Conservation (phyloP, 2,329 filamentous ascomycete species). For the Alternaria novae-zelandiae region DNA sequence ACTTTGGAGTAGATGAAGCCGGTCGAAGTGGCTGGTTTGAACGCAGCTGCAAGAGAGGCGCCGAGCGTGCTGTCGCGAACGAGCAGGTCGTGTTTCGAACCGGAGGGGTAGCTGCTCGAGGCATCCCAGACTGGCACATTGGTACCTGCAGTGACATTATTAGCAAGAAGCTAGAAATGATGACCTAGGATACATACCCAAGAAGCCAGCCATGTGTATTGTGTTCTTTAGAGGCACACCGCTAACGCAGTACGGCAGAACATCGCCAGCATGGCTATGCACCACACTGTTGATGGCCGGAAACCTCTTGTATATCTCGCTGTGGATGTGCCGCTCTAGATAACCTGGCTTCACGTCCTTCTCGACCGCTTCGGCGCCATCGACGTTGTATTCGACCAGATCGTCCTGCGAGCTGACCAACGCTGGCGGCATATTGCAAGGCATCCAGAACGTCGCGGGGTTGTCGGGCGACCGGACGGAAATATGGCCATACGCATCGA, state of each 20-base stretch:
- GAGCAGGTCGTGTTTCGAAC: constrained; percentile 46
- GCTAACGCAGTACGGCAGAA: constrained; percentile 53
- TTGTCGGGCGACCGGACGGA: constrained; percentile 60
- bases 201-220: constrained; percentile 53
- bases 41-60: constrained; percentile 44
- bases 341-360: constrained; percentile 45
- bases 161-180: neutral
- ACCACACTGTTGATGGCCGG: constrained; percentile 53
- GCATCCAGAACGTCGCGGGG: constrained; percentile 55
- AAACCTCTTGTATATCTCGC: constrained; percentile 55
- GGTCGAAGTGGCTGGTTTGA: constrained; percentile 47
- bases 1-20: constrained; percentile 49
- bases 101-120: constrained; percentile 33
- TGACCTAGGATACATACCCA: constrained; percentile 37
- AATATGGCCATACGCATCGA: constrained; percentile 64
- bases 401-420: constrained; percentile 51
- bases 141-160: constrained; percentile 26
- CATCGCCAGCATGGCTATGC: constrained; percentile 51
- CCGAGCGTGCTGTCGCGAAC: constrained; percentile 41
- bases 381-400: constrained; percentile 54
- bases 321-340: constrained; percentile 55
- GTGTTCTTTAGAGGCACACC: constrained; percentile 48
- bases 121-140: constrained; percentile 47
- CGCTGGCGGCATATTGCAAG: constrained; percentile 52
- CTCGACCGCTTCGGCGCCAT: constrained; percentile 48